These are phyloP conservation scores for Kodamaea derodonti DNA, from an alignment of 1,139 yeast genomes.

Conservation along the genomic window DNA sequence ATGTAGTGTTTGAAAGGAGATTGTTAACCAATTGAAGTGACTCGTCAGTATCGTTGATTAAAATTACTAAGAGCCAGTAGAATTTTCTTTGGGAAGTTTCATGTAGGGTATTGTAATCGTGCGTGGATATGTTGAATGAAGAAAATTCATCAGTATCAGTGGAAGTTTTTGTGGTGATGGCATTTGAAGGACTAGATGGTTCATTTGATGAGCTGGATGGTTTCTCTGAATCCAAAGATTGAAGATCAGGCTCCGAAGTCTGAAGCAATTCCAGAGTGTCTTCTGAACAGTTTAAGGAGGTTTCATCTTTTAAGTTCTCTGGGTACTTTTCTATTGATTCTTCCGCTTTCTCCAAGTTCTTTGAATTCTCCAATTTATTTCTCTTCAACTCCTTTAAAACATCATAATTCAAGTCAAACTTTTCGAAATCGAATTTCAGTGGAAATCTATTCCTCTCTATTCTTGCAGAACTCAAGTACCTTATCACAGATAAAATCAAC, in stretches of 20 bases:
- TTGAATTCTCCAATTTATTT: neutral
- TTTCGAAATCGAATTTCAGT: constrained; percentile 13
- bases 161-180: neutral
- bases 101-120: constrained; percentile 43
- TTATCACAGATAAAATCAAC: constrained; percentile 17
- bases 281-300: neutral
- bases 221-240: neutral
- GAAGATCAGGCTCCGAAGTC: neutral
- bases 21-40: constrained; percentile 24
- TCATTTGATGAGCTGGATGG: neutral
- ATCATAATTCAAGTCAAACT: constrained; percentile 10
- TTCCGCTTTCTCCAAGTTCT: neutral
- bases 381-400: constrained; percentile 2
- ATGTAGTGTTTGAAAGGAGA: constrained; percentile 24
- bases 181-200: neutral
- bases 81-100: constrained; percentile 36
- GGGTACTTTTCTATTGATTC: neutral
- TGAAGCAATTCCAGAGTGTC: neutral
- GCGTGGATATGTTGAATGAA: constrained; percentile 4
- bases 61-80: constrained; percentile 42
- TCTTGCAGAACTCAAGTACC: constrained; percentile 25
- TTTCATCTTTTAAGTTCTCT: neutral
- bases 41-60: constrained; percentile 35
- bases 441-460: constrained; percentile 10
- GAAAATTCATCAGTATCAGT: too few species aligned